These are phyloP conservation scores for Oenanthe javanica DNA, from an alignment of 140 eudicot genomes.

Conservation along the genomic window DNA sequence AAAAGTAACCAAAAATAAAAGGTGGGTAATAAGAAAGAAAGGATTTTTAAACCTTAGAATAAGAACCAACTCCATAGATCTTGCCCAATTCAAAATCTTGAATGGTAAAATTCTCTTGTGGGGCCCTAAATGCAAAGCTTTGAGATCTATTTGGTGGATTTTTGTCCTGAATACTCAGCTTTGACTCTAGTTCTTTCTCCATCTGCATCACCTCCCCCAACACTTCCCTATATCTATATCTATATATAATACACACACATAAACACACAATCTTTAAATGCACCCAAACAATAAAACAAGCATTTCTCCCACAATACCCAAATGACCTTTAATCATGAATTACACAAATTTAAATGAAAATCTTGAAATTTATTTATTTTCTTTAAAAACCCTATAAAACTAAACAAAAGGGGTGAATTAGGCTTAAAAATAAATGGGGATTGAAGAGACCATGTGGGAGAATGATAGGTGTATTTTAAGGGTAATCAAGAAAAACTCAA, in stretches of 20 bases:
- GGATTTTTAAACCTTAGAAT: slow-evolving; percentile 62
- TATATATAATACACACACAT: neutral
- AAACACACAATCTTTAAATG: slow-evolving; percentile 28
- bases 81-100: slow-evolving; percentile 95
- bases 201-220: slow-evolving; percentile 40
- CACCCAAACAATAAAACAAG: slow-evolving; percentile 21
- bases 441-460: slow-evolving; percentile 42
- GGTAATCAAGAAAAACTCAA: neutral
- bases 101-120: slow-evolving; percentile 77
- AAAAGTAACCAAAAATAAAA: neutral
- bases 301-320: slow-evolving; percentile 18
- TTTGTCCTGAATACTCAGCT: slow-evolving; percentile 53
- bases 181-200: slow-evolving; percentile 88
- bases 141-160: slow-evolving; percentile 46
- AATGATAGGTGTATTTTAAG: slow-evolving; percentile 22
- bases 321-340: slow-evolving; percentile 14
- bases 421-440: slow-evolving; percentile 26
- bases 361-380: neutral
- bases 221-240: slow-evolving; percentile 22
- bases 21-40: neutral
- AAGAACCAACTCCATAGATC: slow-evolving; percentile 99
- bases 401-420: slow-evolving; percentile 11
- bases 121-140: slow-evolving; percentile 90
- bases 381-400: slow-evolving; percentile 37
- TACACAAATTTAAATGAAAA: neutral